Evolutionary conservation across 2,329 filamentous ascomycete species (phyloP).

Genomic region (Colletotrichum godetiae): DNA sequence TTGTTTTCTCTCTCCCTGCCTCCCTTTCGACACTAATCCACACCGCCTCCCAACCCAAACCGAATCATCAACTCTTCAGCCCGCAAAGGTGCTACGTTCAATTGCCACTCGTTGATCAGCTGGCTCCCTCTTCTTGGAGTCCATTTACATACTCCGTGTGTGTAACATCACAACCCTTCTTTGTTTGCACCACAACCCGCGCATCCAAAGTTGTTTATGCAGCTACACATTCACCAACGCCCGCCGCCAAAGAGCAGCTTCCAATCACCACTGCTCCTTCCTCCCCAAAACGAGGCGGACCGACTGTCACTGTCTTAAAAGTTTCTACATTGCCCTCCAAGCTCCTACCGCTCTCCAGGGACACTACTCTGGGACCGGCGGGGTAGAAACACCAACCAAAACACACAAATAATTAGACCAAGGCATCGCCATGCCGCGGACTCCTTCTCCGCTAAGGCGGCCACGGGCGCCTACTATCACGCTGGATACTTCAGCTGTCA

Average conservation of each 20-base stretch:
- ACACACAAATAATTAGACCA: neutral
- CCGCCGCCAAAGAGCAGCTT: neutral
- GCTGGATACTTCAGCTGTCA: constrained; percentile 36
- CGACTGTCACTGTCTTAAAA: neutral
- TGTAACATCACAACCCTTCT: neutral
- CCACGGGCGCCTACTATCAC: constrained; percentile 37
- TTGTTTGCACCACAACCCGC: constrained; percentile 22
- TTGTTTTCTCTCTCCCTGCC: neutral
- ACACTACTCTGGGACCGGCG: neutral
- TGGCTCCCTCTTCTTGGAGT: neutral
- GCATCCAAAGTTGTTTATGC: neutral
- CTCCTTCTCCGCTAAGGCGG: constrained; percentile 24
- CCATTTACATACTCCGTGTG: neutral
- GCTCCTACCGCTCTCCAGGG: neutral
- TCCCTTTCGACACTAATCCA: neutral
- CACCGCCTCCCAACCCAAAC: neutral
- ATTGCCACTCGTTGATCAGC: neutral
- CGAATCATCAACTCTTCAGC: neutral
- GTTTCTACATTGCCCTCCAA: neutral
- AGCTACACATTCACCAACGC: neutral
- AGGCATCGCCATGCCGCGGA: constrained; percentile 19
- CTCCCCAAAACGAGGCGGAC: neutral
- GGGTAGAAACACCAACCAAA: neutral
- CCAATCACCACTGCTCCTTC: neutral
- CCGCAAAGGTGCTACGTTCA: neutral